Evolutionary conservation across 108 stramenopile genomes (phyloP).

Genomic region (Cyclotella distinguenda): DNA sequence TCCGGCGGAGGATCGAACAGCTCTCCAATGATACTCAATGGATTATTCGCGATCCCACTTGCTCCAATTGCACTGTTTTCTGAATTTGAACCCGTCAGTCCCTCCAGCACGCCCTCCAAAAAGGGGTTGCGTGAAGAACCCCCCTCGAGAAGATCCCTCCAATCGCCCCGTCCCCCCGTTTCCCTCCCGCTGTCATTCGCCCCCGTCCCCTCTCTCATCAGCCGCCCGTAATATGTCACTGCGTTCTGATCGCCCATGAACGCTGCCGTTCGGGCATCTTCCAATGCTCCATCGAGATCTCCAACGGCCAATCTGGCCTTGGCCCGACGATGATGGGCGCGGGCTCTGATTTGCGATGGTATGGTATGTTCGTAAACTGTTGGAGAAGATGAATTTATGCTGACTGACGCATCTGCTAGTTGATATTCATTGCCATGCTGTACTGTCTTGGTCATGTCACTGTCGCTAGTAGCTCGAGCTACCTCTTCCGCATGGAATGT

Average conservation of each 20-base stretch:
- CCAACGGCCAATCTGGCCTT: constrained; percentile 72
- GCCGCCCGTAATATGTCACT: constrained; percentile 71
- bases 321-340: constrained; percentile 79
- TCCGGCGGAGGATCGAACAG: constrained; percentile 10
- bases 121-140: constrained; percentile 15
- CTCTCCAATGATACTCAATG: constrained; percentile 31
- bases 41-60: constrained; percentile 21
- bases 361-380: constrained; percentile 8
- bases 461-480: background rate
- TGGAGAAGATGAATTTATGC: constrained; percentile 8
- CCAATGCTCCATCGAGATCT: constrained; percentile 60
- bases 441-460: no score
- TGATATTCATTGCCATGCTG: background rate
- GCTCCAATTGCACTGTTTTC: constrained; percentile 38
- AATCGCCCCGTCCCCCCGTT: constrained; percentile 4
- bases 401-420: background rate
- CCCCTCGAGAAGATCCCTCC: background rate
- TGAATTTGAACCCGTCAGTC: constrained; percentile 38
- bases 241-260: constrained; percentile 86
- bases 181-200: constrained; percentile 10
- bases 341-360: constrained; percentile 60
- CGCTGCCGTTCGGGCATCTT: constrained; percentile 75
- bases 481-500: background rate
- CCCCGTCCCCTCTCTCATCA: constrained; percentile 56
- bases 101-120: constrained; percentile 36